A percentile compares a stretch with the other conserved stretches of the same genome.
Conservation (phyloP, 331 rosid species). For the Malus hybrid region DNA sequence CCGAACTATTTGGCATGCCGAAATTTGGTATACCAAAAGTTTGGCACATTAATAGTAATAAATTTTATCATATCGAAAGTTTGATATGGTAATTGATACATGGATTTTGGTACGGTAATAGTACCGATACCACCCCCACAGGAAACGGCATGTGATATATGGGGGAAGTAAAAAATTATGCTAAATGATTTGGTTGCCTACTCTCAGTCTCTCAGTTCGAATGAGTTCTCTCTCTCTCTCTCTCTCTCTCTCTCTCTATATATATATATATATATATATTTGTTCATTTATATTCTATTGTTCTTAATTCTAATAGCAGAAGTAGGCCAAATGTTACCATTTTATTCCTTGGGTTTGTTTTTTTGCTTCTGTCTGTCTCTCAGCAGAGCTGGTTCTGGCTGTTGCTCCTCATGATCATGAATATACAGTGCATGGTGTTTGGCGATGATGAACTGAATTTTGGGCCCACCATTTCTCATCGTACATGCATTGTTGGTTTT, state of each 20-base stretch:
- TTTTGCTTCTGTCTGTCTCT: background rate
- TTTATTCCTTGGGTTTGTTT: background rate
- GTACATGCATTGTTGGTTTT: too few relatives aligned
- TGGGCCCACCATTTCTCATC: background rate
- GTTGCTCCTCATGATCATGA: background rate
- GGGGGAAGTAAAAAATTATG: conserved; percentile 23
- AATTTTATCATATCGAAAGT: too few relatives aligned
- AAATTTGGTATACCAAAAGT: too few relatives aligned
- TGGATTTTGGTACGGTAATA: too few relatives aligned
- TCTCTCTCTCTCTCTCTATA: too few relatives aligned
- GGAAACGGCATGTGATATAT: conserved; percentile 32
- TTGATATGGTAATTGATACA: too few relatives aligned
- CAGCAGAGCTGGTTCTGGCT: background rate
- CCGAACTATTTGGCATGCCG: too few relatives aligned
- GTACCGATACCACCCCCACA: background rate
- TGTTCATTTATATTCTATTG: background rate
- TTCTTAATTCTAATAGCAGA: background rate
- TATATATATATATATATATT: too few relatives aligned
- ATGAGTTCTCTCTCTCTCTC: background rate
- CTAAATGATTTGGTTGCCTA: conserved; percentile 38
- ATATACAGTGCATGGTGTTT: background rate
- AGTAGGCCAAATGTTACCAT: background rate
- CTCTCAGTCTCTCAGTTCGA: background rate
- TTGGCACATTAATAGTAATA: too few relatives aligned
- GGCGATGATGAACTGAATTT: background rate